Base-by-base conservation (phyloP, 2,329 filamentous ascomycete species). In the Stenocarpella maydis region DNA sequence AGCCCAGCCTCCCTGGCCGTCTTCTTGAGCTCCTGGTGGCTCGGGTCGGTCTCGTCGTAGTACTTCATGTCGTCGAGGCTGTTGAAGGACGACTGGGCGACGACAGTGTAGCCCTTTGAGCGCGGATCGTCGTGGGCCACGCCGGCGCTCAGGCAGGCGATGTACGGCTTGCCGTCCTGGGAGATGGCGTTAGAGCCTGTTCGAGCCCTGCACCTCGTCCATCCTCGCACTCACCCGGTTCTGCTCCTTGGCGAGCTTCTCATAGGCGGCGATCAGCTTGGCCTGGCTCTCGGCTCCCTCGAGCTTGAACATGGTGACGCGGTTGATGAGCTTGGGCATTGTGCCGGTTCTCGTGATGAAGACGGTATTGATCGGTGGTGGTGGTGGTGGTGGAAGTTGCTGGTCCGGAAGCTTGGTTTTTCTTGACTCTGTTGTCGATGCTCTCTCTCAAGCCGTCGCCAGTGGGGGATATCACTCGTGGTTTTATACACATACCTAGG, bases 151-250 rank as follows among this genome's bases (percentile, higher is more conserved):
- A 88, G 81, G 69, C 84, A 83, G 53, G 89, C 79, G 73, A 94
- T 91, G 78, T 93, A 94, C 1, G 89, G 89, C 77, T 91, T 89
- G 71, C 90, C 91, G 74, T 92, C 86, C 91, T 93, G 67, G 24
- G 49, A 8, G 8, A 5, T 8, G 3, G n/a, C 21, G 19, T 55
- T 21, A 47, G 43, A 28, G n/a, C 17, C 15, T 37, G 12, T 14
- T 24, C 15, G 12, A 9, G 4, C 7, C 21, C 34, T 50, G 19
- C 2, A 37, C 26, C 31, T 43, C 47, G 7, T 10, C 2, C 15
- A 28, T 26, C 4, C 43, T 26, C 26, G 28, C n/a, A 21, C 45
- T 52, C 74, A 87, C 80, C 81, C 82, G 83, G 74, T 81, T 71
- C 75, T 84, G 80, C 41, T 79, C 73, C 70, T 77, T 74, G 9